Percentiles rank a stretch among this genome's conserved stretches.
Evolutionary conservation across 192 early-diverging fungal species (phyloP).

Genomic region (Powellomyces hirtus): DNA sequence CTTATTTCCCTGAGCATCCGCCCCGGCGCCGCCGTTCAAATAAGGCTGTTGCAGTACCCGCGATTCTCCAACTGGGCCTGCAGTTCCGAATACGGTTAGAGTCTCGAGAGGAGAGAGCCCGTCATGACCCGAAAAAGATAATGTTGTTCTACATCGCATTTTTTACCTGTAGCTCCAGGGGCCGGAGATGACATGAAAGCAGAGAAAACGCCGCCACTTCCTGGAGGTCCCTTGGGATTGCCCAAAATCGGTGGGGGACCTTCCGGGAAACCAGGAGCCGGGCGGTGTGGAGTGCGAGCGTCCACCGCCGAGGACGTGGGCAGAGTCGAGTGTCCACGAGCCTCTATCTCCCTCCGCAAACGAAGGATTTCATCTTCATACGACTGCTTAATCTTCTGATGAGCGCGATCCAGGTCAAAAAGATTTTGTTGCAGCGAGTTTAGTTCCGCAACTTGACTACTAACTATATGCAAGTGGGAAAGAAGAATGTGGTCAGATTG

Average conservation of each 20-base stretch:
- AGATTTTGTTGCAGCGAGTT: slow-evolving; percentile 72
- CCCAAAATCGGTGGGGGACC: slow-evolving; percentile 63
- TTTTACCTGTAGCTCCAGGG: too few relatives aligned
- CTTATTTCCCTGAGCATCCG: slow-evolving; percentile 9
- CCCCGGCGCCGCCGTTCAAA: background rate
- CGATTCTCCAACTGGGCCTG: slow-evolving; percentile 9
- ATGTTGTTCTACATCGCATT: too few relatives aligned
- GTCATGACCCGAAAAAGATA: background rate
- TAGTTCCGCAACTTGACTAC: slow-evolving; percentile 77
- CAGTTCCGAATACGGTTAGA: too few relatives aligned
- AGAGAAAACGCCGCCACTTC: slow-evolving; percentile 32
- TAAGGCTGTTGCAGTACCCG: slow-evolving; percentile 17
- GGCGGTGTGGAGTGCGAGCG: slow-evolving; percentile 4
- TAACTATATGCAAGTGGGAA: slow-evolving; percentile 47
- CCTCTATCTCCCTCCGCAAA: slow-evolving; percentile 81
- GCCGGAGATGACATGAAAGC: slow-evolving; percentile 38
- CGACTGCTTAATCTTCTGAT: slow-evolving; percentile 73
- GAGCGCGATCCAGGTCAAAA: slow-evolving; percentile 77
- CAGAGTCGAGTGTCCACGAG: slow-evolving; percentile 2
- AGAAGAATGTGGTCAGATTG: background rate
- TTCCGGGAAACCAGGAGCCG: slow-evolving; percentile 50
- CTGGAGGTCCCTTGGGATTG: slow-evolving; percentile 35
- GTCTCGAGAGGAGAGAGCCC: too few relatives aligned
- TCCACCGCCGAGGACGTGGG: slow-evolving; percentile 27
- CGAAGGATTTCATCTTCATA: slow-evolving; percentile 88